phyloP scores from a whole-genome alignment of 2,329 filamentous ascomycete species.

The Cladosporium sp. region DNA sequence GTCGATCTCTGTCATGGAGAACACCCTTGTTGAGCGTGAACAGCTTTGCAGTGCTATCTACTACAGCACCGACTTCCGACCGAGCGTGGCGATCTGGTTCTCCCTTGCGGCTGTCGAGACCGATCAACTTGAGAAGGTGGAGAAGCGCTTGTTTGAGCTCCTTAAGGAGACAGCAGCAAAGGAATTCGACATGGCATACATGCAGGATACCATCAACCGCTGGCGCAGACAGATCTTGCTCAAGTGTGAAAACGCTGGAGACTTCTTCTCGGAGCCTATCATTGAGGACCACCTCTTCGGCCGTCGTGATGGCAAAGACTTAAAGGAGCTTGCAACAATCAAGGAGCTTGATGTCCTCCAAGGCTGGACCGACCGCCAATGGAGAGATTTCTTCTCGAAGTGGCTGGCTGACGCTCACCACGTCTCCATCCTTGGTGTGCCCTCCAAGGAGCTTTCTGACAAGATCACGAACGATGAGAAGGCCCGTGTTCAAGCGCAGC shows the following conservation, averaged over 20 bases:
- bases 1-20: constrained; percentile 88
- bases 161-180: constrained; percentile 77
- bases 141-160: constrained; percentile 81
- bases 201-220: constrained; percentile 81
- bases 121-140: constrained; percentile 77
- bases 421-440: constrained; percentile 83
- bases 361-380: constrained; percentile 78
- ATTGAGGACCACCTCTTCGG: constrained; percentile 94
- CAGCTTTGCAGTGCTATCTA: constrained; percentile 84
- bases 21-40: constrained; percentile 88
- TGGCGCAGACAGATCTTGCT: constrained; percentile 81
- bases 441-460: constrained; percentile 75
- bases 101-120: constrained; percentile 85
- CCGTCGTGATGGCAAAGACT: constrained; percentile 68
- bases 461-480: constrained; percentile 82
- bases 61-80: constrained; percentile 75
- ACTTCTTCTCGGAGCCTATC: constrained; percentile 79
- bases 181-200: constrained; percentile 84
- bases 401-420: constrained; percentile 86
- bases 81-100: constrained; percentile 81
- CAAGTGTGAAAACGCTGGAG: constrained; percentile 75
- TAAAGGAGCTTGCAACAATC: constrained; percentile 44
- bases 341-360: constrained; percentile 66
- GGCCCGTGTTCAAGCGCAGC: constrained; percentile 74
- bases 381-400: constrained; percentile 76